Percentiles rank a stretch among this genome's conserved stretches.
phyloP scores from a whole-genome alignment of 2,329 filamentous ascomycete species.

The Fusarium denticulatum region DNA sequence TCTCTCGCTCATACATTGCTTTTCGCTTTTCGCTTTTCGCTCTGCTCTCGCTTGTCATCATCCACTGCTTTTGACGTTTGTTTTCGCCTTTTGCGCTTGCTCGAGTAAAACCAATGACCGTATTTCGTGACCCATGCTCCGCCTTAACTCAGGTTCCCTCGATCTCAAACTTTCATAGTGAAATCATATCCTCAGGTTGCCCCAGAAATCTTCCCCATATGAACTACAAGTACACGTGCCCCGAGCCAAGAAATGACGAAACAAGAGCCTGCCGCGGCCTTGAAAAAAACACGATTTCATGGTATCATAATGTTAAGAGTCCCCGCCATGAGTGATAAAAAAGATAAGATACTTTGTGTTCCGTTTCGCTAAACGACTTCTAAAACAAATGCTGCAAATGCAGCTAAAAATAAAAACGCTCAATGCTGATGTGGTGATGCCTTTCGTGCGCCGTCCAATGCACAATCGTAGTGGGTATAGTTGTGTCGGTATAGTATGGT shows the following conservation, averaged over 20 bases:
- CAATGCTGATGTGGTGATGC: slow-evolving; percentile 43
- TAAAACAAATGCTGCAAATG: slow-evolving; percentile 38
- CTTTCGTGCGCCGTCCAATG: slow-evolving; percentile 45
- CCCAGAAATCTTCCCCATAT: slow-evolving; percentile 35
- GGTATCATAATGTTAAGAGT: slow-evolving; percentile 45
- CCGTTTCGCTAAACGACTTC: slow-evolving; percentile 31
- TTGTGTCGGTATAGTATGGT: slow-evolving; percentile 25
- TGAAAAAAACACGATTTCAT: slow-evolving; percentile 41
- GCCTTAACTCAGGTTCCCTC: not conserved
- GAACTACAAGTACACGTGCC: slow-evolving; percentile 44
- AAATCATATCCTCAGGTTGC: slow-evolving; percentile 40
- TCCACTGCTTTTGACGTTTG: slow-evolving; percentile 36
- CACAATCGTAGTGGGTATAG: slow-evolving; percentile 42
- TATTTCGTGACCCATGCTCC: slow-evolving; percentile 15
- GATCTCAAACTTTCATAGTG: slow-evolving; percentile 13
- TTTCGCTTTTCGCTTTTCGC: slow-evolving; percentile 18
- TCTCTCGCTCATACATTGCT: not conserved
- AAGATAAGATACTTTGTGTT: slow-evolving; percentile 24
- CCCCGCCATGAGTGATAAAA: slow-evolving; percentile 38
- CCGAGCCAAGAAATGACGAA: slow-evolving; percentile 34
- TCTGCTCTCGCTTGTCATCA: slow-evolving; percentile 19
- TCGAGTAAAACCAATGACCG: slow-evolving; percentile 25
- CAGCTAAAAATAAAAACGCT: slow-evolving; percentile 40
- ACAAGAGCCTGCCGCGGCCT: slow-evolving; percentile 29
- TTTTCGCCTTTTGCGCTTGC: slow-evolving; percentile 26